These are phyloP conservation scores for Glycine soja DNA, from an alignment of 306 rosid species.

Conservation along the genomic window DNA sequence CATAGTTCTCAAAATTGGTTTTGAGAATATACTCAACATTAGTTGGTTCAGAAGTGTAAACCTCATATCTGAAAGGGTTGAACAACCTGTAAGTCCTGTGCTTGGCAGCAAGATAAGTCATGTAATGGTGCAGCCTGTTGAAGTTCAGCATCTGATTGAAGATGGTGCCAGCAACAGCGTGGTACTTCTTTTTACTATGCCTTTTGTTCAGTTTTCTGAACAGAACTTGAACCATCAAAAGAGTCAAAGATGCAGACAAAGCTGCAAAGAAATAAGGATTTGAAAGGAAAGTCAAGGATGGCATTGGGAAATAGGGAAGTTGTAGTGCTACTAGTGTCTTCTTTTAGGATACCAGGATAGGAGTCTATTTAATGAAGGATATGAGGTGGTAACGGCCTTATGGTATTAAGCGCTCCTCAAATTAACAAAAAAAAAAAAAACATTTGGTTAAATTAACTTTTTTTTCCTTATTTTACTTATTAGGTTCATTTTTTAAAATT, in stretches of 20 bases:
- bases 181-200: conserved; percentile 54
- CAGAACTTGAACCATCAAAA: conserved; percentile 43
- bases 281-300: conserved; percentile 55
- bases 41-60: conserved; percentile 74
- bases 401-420: no score
- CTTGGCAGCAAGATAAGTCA: conserved; percentile 79
- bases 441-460: no score
- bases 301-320: no score
- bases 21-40: conserved; percentile 88
- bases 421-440: no score
- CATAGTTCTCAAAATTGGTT: conserved; percentile 78
- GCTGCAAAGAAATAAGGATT: conserved; percentile 45
- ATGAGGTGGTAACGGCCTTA: no score
- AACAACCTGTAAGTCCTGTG: conserved; percentile 80
- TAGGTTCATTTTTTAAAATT: no score
- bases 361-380: no score
- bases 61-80: conserved; percentile 62
- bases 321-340: no score
- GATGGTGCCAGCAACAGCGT: conserved; percentile 74
- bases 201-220: conserved; percentile 42
- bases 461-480: no score
- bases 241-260: conserved; percentile 44
- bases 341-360: no score
- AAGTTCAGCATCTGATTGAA: conserved; percentile 76
- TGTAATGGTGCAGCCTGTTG: conserved; percentile 73